Evolutionary conservation across 2,329 filamentous ascomycete genomes (phyloP), one percentile per base, ranked within the genome.

Genomic region (Aureobasidium sp.): DNA sequence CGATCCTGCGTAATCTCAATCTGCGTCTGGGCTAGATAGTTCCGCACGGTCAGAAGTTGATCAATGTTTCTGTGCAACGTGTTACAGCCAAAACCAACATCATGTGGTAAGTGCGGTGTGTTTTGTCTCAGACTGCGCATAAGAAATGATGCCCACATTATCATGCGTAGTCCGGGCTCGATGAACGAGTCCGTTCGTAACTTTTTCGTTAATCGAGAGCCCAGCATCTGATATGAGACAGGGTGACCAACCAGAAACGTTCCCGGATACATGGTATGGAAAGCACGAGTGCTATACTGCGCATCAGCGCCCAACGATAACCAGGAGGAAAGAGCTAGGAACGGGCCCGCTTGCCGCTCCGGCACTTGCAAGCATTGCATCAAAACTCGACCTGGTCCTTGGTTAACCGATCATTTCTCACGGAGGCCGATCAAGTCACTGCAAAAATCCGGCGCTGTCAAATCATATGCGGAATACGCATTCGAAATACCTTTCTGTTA

Each of bases 21-120:
- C 2, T 34, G 11, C 13, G 14, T 16, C 13, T 53, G 5, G 13
- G 30, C 3, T 13, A 37, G 37, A 42, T 29, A 5, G 7, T 13
- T 30, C 13, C 39, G 25, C 29, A 45, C 29, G 37, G 39, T 34
- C 53, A 45, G 11, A 45, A 7, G 30, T 16, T 27, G 41, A 41
- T 34, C 34, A 27, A 45, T 34, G 34, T 39, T 25, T 13, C 39
- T 45, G 53, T 57, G 25, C 30, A 9, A 57, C 53, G 53, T 57
- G 27, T 44, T 9, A 34, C 53, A 57, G 53, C 30, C 53, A 57
- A 45, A 57, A 39, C 41, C 10, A 57, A 57, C 53, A 55, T 55
- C 51, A 44, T 57, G 30, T 45, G 53, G 37, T n/a, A 54, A 32
- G 25, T 42, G 27, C 50, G 36, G 39, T 45, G 53, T 45, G 37